phyloP scores from a whole-genome alignment of 495 filamentous ascomycete genomes.

The Neurospora sp. region DNA sequence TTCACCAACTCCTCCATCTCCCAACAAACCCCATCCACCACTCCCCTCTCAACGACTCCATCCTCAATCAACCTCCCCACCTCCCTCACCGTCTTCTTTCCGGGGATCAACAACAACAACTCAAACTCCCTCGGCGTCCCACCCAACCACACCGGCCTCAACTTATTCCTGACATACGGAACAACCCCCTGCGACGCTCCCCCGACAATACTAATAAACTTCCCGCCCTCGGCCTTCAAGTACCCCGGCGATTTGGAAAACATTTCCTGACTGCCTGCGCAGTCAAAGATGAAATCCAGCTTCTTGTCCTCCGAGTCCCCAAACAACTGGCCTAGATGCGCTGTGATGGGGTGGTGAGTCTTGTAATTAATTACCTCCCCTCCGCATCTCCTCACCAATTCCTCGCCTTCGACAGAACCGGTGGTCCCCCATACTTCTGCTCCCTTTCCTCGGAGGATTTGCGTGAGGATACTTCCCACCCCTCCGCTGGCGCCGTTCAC shows the following conservation, averaged over 20 bases:
- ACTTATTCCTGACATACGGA: conserved; percentile 22
- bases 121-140: conserved; percentile 27
- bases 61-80: conserved; percentile 17
- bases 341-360: conserved; percentile 15
- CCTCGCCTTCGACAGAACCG: conserved; percentile 23
- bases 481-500: conserved; percentile 39
- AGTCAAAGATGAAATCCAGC: conserved; percentile 33
- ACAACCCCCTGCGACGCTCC: conserved; percentile 19
- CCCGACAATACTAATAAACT: conserved; percentile 28
- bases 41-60: conserved; percentile 20
- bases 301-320: conserved; percentile 7
- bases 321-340: conserved; percentile 17
- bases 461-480: conserved; percentile 30
- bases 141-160: conserved; percentile 25
- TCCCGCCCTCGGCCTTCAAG: not conserved
- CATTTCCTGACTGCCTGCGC: conserved; percentile 22
- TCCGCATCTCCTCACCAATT: conserved; percentile 25
- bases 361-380: conserved; percentile 31
- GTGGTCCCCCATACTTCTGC: conserved; percentile 20
- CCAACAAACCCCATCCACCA: conserved; percentile 30
- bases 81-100: conserved; percentile 14
- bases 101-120: conserved; percentile 22
- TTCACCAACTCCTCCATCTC: conserved; percentile 21
- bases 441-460: conserved; percentile 26
- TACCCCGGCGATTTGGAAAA: not conserved